These are phyloP conservation scores for Phytophthora kernoviae DNA, from an alignment of 352 stramenopile genomes.

Conservation along the genomic window DNA sequence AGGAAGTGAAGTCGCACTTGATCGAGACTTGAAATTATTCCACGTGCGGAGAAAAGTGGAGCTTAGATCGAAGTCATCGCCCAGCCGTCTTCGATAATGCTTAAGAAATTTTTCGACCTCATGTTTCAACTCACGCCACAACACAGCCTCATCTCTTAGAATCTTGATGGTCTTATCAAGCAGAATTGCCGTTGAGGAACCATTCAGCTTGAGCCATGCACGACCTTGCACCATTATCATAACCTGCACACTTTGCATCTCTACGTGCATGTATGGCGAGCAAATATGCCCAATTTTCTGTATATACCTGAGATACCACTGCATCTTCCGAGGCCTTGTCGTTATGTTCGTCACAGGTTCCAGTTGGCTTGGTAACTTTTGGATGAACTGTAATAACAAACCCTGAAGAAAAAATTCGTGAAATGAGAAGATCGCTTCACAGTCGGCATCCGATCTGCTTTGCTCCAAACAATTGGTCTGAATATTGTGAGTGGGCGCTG, in stretches of 20 bases:
- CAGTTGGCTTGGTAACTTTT: constrained; percentile 43
- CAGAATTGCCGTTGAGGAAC: constrained; percentile 32
- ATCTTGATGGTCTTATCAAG: constrained; percentile 44
- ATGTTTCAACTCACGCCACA: constrained; percentile 46
- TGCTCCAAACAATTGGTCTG: background rate
- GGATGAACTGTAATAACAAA: constrained; percentile 47
- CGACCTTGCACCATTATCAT: constrained; percentile 39
- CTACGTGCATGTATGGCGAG: constrained; percentile 28
- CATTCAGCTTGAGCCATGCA: constrained; percentile 47
- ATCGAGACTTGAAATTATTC: constrained; percentile 45
- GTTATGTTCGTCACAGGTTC: constrained; percentile 51
- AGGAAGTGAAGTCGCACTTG: constrained; percentile 21
- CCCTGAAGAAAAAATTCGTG: constrained; percentile 48
- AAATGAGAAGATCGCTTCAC: constrained; percentile 44
- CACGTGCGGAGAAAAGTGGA: constrained; percentile 48
- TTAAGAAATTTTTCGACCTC: constrained; percentile 37
- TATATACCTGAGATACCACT: constrained; percentile 61
- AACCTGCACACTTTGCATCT: constrained; percentile 24
- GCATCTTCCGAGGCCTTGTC: constrained; percentile 62
- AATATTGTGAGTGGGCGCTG: background rate
- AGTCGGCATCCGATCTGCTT: constrained; percentile 15
- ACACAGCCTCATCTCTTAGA: constrained; percentile 36
- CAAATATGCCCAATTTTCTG: constrained; percentile 40
- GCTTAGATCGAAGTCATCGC: constrained; percentile 25
- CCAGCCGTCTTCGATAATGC: constrained; percentile 1